These are phyloP conservation scores for Raphanus sativus DNA, from an alignment of 345 rosid species.

Conservation along the genomic window DNA sequence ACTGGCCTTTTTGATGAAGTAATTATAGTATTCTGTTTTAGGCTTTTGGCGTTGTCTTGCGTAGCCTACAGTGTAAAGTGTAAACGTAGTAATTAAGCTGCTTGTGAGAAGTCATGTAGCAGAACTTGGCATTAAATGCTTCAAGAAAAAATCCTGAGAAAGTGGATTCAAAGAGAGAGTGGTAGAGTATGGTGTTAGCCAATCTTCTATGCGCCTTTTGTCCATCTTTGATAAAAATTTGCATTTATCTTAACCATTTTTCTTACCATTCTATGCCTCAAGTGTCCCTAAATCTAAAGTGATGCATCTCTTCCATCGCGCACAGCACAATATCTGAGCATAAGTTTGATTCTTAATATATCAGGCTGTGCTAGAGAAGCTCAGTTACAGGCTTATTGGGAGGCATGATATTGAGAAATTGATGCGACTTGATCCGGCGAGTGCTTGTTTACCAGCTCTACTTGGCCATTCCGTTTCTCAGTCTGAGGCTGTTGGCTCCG, in stretches of 20 bases:
- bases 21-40: slow-evolving; percentile 11
- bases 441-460: slow-evolving; percentile 66
- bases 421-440: slow-evolving; percentile 84
- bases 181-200: slow-evolving; percentile 6
- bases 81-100: slow-evolving; percentile 7
- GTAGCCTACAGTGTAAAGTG: neutral
- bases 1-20: neutral
- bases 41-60: slow-evolving; percentile 8
- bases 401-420: slow-evolving; percentile 95
- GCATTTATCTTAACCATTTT: neutral
- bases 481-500: slow-evolving; percentile 56
- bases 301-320: slow-evolving; percentile 2
- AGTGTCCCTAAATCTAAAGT: slow-evolving; percentile 12
- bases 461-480: slow-evolving; percentile 52
- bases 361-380: slow-evolving; percentile 99
- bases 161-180: slow-evolving; percentile 4
- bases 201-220: slow-evolving; percentile 5
- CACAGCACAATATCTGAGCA: slow-evolving; percentile 16
- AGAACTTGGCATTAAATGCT: slow-evolving; percentile 25
- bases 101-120: slow-evolving; percentile 10
- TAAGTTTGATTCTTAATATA: slow-evolving; percentile 35
- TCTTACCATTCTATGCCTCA: neutral
- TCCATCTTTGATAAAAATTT: neutral
- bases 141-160: slow-evolving; percentile 10
- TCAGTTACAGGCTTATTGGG: slow-evolving; percentile 96